Percentiles rank a stretch among this genome's conserved stretches.
Conservation (phyloP, 1,284 basidiomycete genomes). For the Neonothopanus nambi region DNA sequence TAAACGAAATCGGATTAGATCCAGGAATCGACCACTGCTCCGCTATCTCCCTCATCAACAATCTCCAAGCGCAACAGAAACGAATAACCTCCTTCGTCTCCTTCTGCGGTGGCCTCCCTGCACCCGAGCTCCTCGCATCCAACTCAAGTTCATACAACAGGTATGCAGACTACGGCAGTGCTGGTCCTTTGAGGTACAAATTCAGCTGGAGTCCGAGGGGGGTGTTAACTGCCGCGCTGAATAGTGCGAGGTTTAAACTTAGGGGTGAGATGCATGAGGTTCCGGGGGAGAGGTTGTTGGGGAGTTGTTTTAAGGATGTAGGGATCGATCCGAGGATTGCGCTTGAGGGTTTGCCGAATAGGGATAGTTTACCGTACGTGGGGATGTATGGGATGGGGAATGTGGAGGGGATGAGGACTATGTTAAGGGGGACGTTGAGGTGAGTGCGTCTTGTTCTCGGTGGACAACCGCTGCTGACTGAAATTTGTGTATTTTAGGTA, state of each 20-base stretch:
- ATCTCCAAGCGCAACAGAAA: constrained; percentile 59
- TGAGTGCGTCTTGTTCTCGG: too few relatives aligned
- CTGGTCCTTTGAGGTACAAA: constrained; percentile 83
- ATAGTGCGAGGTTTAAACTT: constrained; percentile 74
- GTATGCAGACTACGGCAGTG: constrained; percentile 16
- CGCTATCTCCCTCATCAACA: constrained; percentile 75
- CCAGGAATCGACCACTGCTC: constrained; percentile 97
- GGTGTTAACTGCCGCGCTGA: constrained; percentile 82
- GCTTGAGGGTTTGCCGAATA: constrained; percentile 88
- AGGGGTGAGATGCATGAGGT: constrained; percentile 47
- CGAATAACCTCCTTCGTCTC: constrained; percentile 81
- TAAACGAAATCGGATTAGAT: constrained; percentile 94
- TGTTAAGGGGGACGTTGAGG: constrained; percentile 88
- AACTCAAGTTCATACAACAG: background rate
- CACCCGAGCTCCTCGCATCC: constrained; percentile 57
- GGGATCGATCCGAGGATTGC: constrained; percentile 59
- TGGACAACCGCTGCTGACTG: too few relatives aligned
- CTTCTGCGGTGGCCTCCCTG: constrained; percentile 93
- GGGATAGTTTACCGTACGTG: constrained; percentile 82
- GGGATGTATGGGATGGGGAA: constrained; percentile 67
- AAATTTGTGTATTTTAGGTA: constrained; percentile 71
- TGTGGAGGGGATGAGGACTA: constrained; percentile 55
- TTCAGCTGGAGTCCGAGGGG: constrained; percentile 95
- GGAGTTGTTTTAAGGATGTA: constrained; percentile 61
- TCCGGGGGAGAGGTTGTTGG: constrained; percentile 46